Percentiles rank a stretch among this genome's conserved stretches.
phyloP scores from a whole-genome alignment of 441 rosid genomes.

The Pelargonium fulgidum region DNA sequence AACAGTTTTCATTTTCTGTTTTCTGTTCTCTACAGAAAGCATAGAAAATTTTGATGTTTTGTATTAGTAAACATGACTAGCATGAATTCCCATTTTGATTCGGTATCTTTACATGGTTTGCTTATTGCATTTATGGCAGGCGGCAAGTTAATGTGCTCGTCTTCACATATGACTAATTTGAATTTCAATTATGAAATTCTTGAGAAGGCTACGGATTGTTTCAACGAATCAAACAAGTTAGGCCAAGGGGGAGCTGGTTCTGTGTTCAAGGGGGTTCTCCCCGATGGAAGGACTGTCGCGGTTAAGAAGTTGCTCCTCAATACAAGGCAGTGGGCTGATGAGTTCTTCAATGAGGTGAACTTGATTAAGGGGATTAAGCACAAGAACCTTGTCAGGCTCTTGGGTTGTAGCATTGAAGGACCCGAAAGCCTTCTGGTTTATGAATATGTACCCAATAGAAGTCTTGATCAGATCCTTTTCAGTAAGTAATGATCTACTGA shows the following conservation, averaged over 20 bases:
- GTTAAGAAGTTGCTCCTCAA: slow-evolving; percentile 60
- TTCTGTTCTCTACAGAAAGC: not conserved
- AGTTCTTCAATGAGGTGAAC: slow-evolving; percentile 70
- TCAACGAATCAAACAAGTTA: not conserved
- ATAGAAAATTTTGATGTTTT: too few species aligned
- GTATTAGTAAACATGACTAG: too few species aligned
- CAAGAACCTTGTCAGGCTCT: slow-evolving; percentile 52
- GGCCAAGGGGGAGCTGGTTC: not conserved
- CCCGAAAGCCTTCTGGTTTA: slow-evolving; percentile 69
- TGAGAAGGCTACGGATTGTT: not conserved
- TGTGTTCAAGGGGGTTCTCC: slow-evolving; percentile 35
- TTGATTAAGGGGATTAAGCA: slow-evolving; percentile 54
- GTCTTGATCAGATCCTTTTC: slow-evolving; percentile 62
- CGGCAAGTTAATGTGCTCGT: not conserved
- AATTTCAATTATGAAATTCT: not conserved
- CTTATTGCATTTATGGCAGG: not conserved
- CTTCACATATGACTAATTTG: not conserved
- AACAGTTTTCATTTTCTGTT: not conserved
- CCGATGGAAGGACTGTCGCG: slow-evolving; percentile 50
- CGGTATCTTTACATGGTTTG: not conserved
- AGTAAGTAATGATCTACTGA: slow-evolving; percentile 24
- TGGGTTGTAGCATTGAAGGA: slow-evolving; percentile 80
- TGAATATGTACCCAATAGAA: slow-evolving; percentile 59
- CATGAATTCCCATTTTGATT: too few species aligned
- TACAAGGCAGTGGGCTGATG: slow-evolving; percentile 61